Evolutionary conservation across 2,329 filamentous ascomycete species (phyloP), one percentile per base, ranked within the genome.

Genomic region (Aspergillus tamarii): DNA sequence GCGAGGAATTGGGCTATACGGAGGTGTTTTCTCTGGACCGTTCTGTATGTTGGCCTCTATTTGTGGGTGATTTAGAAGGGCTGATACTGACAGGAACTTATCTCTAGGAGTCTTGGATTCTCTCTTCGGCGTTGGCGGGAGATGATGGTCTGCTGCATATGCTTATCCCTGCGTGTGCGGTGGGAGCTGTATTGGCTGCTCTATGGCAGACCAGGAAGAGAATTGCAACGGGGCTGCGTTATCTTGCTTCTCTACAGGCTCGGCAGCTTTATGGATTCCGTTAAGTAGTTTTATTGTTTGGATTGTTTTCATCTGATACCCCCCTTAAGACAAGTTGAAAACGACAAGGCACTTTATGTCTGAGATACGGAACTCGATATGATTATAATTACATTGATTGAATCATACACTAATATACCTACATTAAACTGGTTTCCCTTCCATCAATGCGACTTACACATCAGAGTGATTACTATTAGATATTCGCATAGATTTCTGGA

Each of bases 1-100:
- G 69, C 3, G 64, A 70, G 14, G 61, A 65, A 4, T 54, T 74
- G n/a, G 69, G 70, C 2, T 61, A 59, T n/a, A 70, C 72, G 1
- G 63, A 66, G 9, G 57, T 67, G 9, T 56, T 71, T 52, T 41
- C 8, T 12, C 4, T 60, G 45, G 53, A 28, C 14, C 36, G 54
- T 19, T 16, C 26, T 21, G 60, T 58, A 62, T 30, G 21, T 58
- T 23, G 11, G 28, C n/a, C n/a, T 32, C 6, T 32, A 52, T 53
- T 16, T 14, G n/a, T n/a, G n/a, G 34, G 34, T 16, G 34, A 36
- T 36, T 14, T 16, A 16, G 14, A 36, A 36, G 34, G 34, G 12
- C 16, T 36, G 34, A 10, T 28, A 57, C 55, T 57, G 28, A 57
- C 55, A 9, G 10, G 36, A 21, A 21, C 34, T 23, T 19, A 16